Evolutionary conservation across 306 rosid species (phyloP).

Genomic region (Clitoria ternatea): DNA sequence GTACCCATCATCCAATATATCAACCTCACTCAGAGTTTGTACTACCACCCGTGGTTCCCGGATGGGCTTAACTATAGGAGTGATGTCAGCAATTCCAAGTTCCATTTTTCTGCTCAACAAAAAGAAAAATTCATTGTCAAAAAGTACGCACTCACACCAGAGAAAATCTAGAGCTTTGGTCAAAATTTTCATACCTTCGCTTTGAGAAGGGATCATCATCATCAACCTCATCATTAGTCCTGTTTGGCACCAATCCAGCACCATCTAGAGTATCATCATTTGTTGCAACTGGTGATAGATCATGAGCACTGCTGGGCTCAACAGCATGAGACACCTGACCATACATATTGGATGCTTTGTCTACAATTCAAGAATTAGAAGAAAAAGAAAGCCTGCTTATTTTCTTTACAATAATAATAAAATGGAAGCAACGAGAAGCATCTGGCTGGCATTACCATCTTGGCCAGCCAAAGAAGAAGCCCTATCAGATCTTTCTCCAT

Average conservation of each 20-base stretch:
- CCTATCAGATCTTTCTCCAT: constrained; percentile 70
- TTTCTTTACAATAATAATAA: neutral
- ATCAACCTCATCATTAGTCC: constrained; percentile 61
- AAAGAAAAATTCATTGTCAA: constrained; percentile 20
- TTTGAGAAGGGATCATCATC: constrained; percentile 84
- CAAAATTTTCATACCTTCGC: constrained; percentile 58
- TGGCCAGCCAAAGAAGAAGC: constrained; percentile 50
- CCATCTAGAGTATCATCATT: constrained; percentile 62
- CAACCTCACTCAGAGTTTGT: constrained; percentile 96
- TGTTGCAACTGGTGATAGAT: constrained; percentile 42
- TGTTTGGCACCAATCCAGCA: constrained; percentile 45
- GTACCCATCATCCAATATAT: constrained; percentile 97
- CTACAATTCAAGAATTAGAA: constrained; percentile 38
- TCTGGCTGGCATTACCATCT: constrained; percentile 62
- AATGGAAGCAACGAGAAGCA: constrained; percentile 6
- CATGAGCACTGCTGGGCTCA: constrained; percentile 62
- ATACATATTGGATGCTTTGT: constrained; percentile 50
- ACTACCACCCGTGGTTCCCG: constrained; percentile 98
- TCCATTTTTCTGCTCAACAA: constrained; percentile 76
- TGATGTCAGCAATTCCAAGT: constrained; percentile 54
- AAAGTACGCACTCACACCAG: constrained; percentile 7
- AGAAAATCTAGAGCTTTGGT: constrained; percentile 13
- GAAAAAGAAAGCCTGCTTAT: constrained; percentile 14
- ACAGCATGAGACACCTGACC: constrained; percentile 40
- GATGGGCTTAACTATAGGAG: constrained; percentile 87